Evolutionary conservation across 352 stramenopile species (phyloP).

Genomic region (Globisporangium uncinulatum): DNA sequence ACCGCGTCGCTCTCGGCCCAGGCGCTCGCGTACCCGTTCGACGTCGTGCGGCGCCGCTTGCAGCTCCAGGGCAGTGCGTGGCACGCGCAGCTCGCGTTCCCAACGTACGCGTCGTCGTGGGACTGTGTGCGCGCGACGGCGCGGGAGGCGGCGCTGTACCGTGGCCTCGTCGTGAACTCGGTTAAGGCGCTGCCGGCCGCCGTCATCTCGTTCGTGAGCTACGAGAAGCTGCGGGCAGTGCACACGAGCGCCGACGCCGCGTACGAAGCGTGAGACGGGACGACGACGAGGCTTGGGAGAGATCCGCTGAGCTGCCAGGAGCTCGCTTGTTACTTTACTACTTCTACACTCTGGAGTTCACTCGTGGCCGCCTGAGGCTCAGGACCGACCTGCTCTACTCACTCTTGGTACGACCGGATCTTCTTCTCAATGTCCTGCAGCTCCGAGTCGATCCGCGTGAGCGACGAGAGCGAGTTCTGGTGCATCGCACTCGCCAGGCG

Average conservation of each 20-base stretch:
- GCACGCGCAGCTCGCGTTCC: slow-evolving; percentile 56
- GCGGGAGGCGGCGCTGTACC: slow-evolving; percentile 51
- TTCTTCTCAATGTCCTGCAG: slow-evolving; percentile 69
- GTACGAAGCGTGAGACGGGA: slow-evolving; percentile 11
- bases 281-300: background rate
- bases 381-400: background rate
- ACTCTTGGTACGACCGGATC: slow-evolving; percentile 38
- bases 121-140: slow-evolving; percentile 55
- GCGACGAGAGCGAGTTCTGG: slow-evolving; percentile 40
- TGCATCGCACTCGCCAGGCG: slow-evolving; percentile 29
- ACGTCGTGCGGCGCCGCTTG: slow-evolving; percentile 72
- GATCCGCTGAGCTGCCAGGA: background rate
- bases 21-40: slow-evolving; percentile 74
- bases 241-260: slow-evolving; percentile 28
- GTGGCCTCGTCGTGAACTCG: slow-evolving; percentile 65
- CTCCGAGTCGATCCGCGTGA: slow-evolving; percentile 54
- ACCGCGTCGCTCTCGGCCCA: slow-evolving; percentile 67
- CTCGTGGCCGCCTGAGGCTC: background rate
- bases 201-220: slow-evolving; percentile 75
- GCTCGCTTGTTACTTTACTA: slow-evolving; percentile 2
- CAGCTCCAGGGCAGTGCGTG: slow-evolving; percentile 60
- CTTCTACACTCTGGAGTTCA: background rate
- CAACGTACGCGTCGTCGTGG: slow-evolving; percentile 68
- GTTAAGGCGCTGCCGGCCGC: slow-evolving; percentile 67
- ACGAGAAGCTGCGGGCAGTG: slow-evolving; percentile 70